Conservation (phyloP, 768 basidiomycete genomes). For the Pleurotus platypus region DNA sequence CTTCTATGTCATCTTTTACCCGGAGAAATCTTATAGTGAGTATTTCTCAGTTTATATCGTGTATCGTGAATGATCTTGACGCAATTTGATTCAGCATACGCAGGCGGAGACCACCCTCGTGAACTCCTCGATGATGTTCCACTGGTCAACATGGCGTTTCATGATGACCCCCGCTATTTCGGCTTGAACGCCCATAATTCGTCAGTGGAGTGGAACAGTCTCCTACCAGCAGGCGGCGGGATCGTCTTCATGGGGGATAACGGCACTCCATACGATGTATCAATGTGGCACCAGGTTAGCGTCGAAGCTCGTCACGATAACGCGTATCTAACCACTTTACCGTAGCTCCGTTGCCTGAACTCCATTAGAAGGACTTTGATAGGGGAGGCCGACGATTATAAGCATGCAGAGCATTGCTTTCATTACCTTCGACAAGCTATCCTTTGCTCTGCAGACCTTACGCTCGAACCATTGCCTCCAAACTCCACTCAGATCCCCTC, state of each 20-base stretch:
- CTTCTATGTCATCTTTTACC: constrained; percentile 1
- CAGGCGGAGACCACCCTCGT: constrained; percentile 10
- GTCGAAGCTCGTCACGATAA: not conserved
- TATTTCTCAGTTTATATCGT: not conserved
- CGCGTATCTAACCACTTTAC: no score
- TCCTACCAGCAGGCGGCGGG: constrained; percentile 22
- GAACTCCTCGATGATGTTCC: constrained; percentile 12
- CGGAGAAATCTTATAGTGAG: not conserved
- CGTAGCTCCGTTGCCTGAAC: constrained; percentile 28
- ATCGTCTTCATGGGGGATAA: constrained; percentile 30
- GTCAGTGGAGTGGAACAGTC: constrained; percentile 9
- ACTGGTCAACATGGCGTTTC: constrained; percentile 11
- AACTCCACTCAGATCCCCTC: constrained; percentile 18
- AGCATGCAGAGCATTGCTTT: constrained; percentile 33
- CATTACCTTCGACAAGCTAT: constrained; percentile 35
- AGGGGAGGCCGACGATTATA: constrained; percentile 10
- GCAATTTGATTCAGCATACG: constrained; percentile 4
- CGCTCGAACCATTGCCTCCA: constrained; percentile 22
- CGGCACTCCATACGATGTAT: constrained; percentile 28
- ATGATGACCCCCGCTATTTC: constrained; percentile 13
- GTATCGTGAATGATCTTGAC: not conserved
- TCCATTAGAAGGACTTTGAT: constrained; percentile 27
- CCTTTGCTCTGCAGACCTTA: constrained; percentile 34
- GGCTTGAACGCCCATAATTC: constrained; percentile 4
- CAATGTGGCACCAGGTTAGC: constrained; percentile 30